Conservation (phyloP, 495 filamentous ascomycete species). For the Penicillium robsamsonii region DNA sequence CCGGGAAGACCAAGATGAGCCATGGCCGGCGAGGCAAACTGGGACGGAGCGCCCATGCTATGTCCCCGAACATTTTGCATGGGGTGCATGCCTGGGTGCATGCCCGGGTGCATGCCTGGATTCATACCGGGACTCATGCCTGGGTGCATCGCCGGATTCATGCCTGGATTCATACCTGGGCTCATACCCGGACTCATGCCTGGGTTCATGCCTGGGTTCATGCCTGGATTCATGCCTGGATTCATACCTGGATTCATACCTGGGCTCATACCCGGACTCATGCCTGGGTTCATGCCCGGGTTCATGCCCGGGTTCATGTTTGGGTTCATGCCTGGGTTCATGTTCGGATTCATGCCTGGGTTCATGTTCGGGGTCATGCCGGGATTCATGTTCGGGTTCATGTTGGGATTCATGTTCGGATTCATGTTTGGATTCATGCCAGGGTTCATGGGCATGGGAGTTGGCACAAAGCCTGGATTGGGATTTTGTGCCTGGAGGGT, state of each 20-base stretch:
- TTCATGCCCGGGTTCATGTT: constrained; percentile 36
- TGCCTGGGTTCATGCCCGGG: not conserved
- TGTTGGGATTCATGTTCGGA: constrained; percentile 6
- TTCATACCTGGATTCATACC: constrained; percentile 18
- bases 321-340: constrained; percentile 15
- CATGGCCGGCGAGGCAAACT: constrained; percentile 54
- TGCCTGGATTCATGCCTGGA: not conserved
- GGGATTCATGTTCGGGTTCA: not conserved
- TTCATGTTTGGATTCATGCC: constrained; percentile 32
- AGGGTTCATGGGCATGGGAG: constrained; percentile 36
- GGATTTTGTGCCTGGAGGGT: constrained; percentile 36
- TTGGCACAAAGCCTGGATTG: constrained; percentile 30
- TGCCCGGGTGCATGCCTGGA: constrained; percentile 19
- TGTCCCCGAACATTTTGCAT: constrained; percentile 28
- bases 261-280: constrained; percentile 34
- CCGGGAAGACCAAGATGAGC: constrained; percentile 48
- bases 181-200: constrained; percentile 31
- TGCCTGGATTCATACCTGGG: constrained; percentile 11
- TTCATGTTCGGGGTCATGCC: not conserved
- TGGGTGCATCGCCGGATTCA: not conserved
- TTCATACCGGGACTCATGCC: constrained; percentile 1
- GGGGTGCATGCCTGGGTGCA: constrained; percentile 36
- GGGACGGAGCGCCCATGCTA: constrained; percentile 39
- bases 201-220: constrained; percentile 28
- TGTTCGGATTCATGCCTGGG: not conserved